phyloP scores from a whole-genome alignment of 495 filamentous ascomycete genomes.

The Xylaria palmicola region DNA sequence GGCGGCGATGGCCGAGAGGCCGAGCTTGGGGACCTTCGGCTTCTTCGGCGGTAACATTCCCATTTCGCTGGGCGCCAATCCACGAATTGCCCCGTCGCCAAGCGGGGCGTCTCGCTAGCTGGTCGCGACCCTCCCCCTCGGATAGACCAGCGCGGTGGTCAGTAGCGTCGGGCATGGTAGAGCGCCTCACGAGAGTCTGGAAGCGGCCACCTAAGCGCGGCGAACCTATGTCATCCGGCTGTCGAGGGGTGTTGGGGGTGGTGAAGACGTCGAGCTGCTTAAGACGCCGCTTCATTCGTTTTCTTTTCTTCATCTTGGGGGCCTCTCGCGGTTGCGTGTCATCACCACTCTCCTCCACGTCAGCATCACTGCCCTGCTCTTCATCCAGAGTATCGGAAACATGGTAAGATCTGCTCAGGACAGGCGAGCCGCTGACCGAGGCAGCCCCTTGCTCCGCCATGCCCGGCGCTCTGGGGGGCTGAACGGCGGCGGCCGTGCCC shows the following conservation, averaged over 20 bases:
- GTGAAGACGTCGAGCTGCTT: slow-evolving; percentile 48
- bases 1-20: slow-evolving; percentile 69
- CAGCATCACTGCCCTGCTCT: slow-evolving; percentile 66
- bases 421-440: slow-evolving; percentile 44
- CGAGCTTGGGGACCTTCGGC: slow-evolving; percentile 50
- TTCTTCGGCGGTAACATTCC: slow-evolving; percentile 37
- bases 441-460: slow-evolving; percentile 31
- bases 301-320: slow-evolving; percentile 50
- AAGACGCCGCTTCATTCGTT: slow-evolving; percentile 51
- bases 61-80: slow-evolving; percentile 43
- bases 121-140: slow-evolving; percentile 84
- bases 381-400: slow-evolving; percentile 55
- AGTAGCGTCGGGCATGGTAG: slow-evolving; percentile 66
- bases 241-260: slow-evolving; percentile 37
- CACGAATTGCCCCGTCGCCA: slow-evolving; percentile 55
- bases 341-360: slow-evolving; percentile 70
- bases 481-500: slow-evolving; percentile 38
- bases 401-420: slow-evolving; percentile 40
- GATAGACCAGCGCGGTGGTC: slow-evolving; percentile 74
- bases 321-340: slow-evolving; percentile 49
- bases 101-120: slow-evolving; percentile 58
- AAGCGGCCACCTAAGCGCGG: slow-evolving; percentile 34
- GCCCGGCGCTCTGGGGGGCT: slow-evolving; percentile 44
- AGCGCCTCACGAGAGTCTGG: slow-evolving; percentile 61
- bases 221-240: slow-evolving; percentile 29